A percentile compares a stretch with the other conserved stretches of the same genome.
Conservation (phyloP, 2,329 filamentous ascomycete species). For the Sporothrix inflata region DNA sequence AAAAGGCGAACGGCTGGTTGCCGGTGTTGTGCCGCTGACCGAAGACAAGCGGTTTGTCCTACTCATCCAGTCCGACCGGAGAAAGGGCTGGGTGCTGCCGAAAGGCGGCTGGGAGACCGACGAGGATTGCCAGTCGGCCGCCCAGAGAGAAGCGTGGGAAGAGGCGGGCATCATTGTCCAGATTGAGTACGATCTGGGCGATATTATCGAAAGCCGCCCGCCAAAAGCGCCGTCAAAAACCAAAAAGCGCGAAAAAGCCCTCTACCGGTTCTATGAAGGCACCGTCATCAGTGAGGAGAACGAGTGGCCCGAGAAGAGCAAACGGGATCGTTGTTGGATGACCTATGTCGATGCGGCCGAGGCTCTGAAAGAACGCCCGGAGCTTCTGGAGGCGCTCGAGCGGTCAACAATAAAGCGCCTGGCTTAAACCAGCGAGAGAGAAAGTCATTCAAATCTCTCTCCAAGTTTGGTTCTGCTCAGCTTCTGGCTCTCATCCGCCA, state of each 20-base stretch:
- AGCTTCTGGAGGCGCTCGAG: slow-evolving; percentile 84
- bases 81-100: slow-evolving; percentile 93
- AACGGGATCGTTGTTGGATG: slow-evolving; percentile 89
- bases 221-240: slow-evolving; percentile 63
- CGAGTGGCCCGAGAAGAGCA: slow-evolving; percentile 93
- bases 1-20: slow-evolving; percentile 91
- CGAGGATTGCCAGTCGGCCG: slow-evolving; percentile 83
- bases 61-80: slow-evolving; percentile 88
- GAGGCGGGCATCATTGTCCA: slow-evolving; percentile 90
- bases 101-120: slow-evolving; percentile 98
- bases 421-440: neutral
- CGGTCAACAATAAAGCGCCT: slow-evolving; percentile 68
- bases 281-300: slow-evolving; percentile 83
- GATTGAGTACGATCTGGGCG: slow-evolving; percentile 82
- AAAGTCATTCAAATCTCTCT: neutral
- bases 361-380: slow-evolving; percentile 75
- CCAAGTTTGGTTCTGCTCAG: neutral
- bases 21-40: slow-evolving; percentile 89
- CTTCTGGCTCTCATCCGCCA: neutral
- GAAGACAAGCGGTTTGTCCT: slow-evolving; percentile 85
- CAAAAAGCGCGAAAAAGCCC: slow-evolving; percentile 62
- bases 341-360: slow-evolving; percentile 80
- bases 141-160: slow-evolving; percentile 93
- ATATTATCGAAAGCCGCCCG: slow-evolving; percentile 81
- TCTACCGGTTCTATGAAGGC: slow-evolving; percentile 84